Evolutionary conservation across 1,284 basidiomycete species (phyloP).

Genomic region (Phenoliferia sp.): DNA sequence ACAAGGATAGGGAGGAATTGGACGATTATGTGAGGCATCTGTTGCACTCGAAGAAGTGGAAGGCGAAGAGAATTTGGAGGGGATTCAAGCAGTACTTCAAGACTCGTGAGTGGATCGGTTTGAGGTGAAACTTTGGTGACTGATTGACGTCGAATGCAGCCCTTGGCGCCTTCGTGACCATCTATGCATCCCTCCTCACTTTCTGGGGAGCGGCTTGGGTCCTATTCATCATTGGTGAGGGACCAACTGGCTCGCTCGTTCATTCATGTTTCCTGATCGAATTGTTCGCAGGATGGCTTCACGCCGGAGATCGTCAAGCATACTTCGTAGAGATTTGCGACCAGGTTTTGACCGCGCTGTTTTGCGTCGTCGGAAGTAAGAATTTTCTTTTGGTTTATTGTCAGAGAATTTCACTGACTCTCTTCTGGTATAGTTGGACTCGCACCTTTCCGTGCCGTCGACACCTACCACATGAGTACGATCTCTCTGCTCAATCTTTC

Average conservation of each 20-base stretch:
- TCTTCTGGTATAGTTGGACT: background rate
- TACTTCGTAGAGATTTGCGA: background rate
- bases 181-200: background rate
- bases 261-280: background rate
- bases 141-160: background rate
- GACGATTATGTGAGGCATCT: background rate
- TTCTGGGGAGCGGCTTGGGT: background rate
- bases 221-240: background rate
- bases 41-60: background rate
- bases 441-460: background rate
- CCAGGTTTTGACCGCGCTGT: background rate
- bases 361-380: background rate
- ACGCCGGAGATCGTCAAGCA: background rate
- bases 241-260: background rate
- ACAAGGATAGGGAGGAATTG: background rate
- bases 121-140: background rate
- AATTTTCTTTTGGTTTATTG: background rate
- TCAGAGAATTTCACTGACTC: background rate
- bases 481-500: background rate
- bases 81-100: slow-evolving; percentile 1
- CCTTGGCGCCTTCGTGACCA: background rate
- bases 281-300: background rate
- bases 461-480: background rate
- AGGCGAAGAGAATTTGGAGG: background rate
- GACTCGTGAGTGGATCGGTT: background rate